These are phyloP conservation scores for Neofusicoccum laricinum DNA, from an alignment of 2,329 filamentous ascomycete species.

Conservation along the genomic window DNA sequence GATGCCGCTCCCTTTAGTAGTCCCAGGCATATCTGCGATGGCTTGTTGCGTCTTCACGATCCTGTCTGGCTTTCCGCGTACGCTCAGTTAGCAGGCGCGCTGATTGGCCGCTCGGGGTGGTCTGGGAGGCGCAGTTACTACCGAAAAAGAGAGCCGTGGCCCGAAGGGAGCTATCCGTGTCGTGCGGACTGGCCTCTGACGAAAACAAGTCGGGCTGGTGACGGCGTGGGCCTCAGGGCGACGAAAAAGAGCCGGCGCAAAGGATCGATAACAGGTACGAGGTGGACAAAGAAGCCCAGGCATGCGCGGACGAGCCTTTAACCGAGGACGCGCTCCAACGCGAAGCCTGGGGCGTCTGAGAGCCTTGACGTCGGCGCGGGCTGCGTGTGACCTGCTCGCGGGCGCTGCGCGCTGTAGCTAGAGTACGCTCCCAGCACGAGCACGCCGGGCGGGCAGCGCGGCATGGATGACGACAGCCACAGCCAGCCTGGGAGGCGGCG, in stretches of 20 bases:
- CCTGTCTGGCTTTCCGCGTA: constrained; percentile 9
- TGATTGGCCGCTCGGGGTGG: constrained; percentile 1
- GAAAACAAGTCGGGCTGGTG: constrained; percentile 11
- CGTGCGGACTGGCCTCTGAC: constrained; percentile 7
- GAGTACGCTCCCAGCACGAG: neutral
- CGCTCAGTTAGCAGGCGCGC: constrained; percentile 6
- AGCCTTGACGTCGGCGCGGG: neutral
- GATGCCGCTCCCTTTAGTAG: constrained; percentile 40
- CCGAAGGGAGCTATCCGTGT: constrained; percentile 12
- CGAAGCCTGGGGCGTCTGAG: neutral
- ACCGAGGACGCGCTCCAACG: neutral
- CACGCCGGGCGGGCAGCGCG: neutral
- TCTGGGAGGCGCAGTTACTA: constrained; percentile 15
- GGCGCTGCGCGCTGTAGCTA: neutral
- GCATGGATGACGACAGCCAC: neutral
- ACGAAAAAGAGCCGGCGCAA: constrained; percentile 19
- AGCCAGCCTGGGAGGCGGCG: neutral
- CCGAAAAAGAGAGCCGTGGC: constrained; percentile 14
- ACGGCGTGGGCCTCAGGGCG: constrained; percentile 14
- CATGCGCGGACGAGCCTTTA: constrained; percentile 9
- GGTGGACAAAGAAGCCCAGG: neutral
- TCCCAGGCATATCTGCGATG: constrained; percentile 26
- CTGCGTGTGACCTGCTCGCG: constrained; percentile 1
- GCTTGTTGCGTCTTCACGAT: constrained; percentile 15
- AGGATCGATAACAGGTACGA: constrained; percentile 14